Percentiles rank a stretch among this genome's conserved stretches.
Conservation (phyloP, 495 filamentous ascomycete genomes). For the Neurospora sp. region DNA sequence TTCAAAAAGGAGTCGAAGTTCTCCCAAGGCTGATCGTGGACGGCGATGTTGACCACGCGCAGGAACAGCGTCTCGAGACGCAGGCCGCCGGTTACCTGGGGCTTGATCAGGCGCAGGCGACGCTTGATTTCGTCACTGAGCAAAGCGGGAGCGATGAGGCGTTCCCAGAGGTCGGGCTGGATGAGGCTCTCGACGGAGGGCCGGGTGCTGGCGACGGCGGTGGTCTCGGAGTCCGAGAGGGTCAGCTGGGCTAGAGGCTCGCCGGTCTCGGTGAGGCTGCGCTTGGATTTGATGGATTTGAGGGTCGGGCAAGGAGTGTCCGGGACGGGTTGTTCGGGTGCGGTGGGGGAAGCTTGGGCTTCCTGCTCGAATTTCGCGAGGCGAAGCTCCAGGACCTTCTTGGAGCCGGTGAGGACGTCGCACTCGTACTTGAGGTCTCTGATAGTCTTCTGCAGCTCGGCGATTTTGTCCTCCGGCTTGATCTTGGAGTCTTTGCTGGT, state of each 20-base stretch:
- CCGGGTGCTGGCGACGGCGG: neutral
- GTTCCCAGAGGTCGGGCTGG: neutral
- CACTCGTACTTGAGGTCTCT: neutral
- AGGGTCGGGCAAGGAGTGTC: neutral
- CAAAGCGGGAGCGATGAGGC: neutral
- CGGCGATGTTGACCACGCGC: neutral
- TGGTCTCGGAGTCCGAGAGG: neutral
- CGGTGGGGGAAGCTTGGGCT: neutral
- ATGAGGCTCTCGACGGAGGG: neutral
- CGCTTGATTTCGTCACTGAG: neutral
- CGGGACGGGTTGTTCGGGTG: neutral
- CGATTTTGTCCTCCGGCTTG: neutral
- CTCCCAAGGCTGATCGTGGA: neutral
- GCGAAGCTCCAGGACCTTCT: neutral
- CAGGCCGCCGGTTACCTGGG: neutral
- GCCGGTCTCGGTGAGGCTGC: neutral
- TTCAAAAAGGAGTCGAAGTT: neutral
- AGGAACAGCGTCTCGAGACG: neutral
- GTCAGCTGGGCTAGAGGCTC: neutral
- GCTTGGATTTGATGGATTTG: neutral
- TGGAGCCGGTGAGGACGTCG: neutral
- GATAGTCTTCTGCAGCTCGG: neutral
- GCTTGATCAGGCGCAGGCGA: neutral
- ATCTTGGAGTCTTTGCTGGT: neutral
- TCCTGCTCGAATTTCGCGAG: neutral